Evolutionary conservation across 2,329 filamentous ascomycete species (phyloP).

Genomic region (Penicillium aurantiogriseum): DNA sequence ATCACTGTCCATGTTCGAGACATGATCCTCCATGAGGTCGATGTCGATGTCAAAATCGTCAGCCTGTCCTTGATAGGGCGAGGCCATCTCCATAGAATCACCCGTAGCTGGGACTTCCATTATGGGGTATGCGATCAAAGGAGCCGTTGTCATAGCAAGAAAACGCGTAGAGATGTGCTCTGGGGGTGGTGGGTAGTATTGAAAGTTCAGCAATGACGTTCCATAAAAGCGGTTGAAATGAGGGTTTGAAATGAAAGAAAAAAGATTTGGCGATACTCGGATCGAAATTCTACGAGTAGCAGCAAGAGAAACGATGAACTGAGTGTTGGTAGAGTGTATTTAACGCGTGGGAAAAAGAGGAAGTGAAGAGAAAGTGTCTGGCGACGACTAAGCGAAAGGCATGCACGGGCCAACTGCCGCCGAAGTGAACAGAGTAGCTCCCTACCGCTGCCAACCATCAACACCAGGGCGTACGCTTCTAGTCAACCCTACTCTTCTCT

Average conservation of each 20-base stretch:
- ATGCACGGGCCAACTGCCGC: conserved; percentile 34
- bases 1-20: conserved; percentile 56
- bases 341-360: conserved; percentile 8
- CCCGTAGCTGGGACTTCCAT: conserved; percentile 42
- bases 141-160: conserved; percentile 36
- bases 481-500: conserved; percentile 19
- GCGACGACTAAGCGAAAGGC: conserved; percentile 38
- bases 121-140: conserved; percentile 29
- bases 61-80: conserved; percentile 41
- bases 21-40: conserved; percentile 56
- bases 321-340: not conserved
- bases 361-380: conserved; percentile 11
- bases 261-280: not conserved
- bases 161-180: conserved; percentile 13
- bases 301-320: not conserved
- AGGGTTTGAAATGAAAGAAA: not conserved
- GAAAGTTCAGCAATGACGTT: conserved; percentile 17
- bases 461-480: conserved; percentile 13
- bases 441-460: conserved; percentile 22
- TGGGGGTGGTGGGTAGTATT: conserved; percentile 15
- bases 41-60: conserved; percentile 61
- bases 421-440: conserved; percentile 44
- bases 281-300: not conserved
- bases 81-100: conserved; percentile 47
- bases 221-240: conserved; percentile 3